These are phyloP conservation scores for apple (Malus domestica) DNA, from an alignment of 306 rosid species.

Conservation along the genomic window DNA sequence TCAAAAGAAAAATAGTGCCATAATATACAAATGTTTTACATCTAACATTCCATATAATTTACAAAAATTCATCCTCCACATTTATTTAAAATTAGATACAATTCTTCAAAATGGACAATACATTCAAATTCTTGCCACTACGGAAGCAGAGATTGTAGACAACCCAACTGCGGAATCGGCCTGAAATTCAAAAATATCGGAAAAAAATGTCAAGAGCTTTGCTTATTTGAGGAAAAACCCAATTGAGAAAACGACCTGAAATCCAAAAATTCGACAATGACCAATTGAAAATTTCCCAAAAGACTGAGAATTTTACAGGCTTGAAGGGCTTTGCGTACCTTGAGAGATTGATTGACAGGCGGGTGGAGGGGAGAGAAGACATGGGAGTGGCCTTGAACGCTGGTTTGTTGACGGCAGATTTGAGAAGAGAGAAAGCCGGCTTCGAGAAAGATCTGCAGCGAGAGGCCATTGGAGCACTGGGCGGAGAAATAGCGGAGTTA, in stretches of 20 bases:
- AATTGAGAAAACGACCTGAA: neutral
- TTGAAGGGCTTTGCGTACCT: conserved; percentile 34
- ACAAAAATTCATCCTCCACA: too few species aligned
- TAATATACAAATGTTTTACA: too few species aligned
- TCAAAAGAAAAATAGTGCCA: too few species aligned
- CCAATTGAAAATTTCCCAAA: neutral
- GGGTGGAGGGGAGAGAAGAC: conserved; percentile 34
- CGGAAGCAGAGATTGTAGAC: conserved; percentile 74
- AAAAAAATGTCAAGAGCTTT: neutral
- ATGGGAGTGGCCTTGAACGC: conserved; percentile 25
- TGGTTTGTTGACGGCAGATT: conserved; percentile 44
- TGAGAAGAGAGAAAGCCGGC: conserved; percentile 50
- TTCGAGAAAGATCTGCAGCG: conserved; percentile 66
- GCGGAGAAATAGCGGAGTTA: neutral
- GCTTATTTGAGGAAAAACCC: neutral
- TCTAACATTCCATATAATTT: too few species aligned
- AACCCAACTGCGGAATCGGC: conserved; percentile 47
- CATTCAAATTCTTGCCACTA: too few species aligned
- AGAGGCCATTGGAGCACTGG: conserved; percentile 50
- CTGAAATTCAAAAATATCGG: conserved; percentile 23
- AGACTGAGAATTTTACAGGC: neutral
- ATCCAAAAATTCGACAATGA: neutral
- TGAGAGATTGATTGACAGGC: conserved; percentile 32
- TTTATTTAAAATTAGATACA: too few species aligned
- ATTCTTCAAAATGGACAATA: too few species aligned